Base-by-base conservation (phyloP, 495 filamentous ascomycete species). In the Neurospora sp. region DNA sequence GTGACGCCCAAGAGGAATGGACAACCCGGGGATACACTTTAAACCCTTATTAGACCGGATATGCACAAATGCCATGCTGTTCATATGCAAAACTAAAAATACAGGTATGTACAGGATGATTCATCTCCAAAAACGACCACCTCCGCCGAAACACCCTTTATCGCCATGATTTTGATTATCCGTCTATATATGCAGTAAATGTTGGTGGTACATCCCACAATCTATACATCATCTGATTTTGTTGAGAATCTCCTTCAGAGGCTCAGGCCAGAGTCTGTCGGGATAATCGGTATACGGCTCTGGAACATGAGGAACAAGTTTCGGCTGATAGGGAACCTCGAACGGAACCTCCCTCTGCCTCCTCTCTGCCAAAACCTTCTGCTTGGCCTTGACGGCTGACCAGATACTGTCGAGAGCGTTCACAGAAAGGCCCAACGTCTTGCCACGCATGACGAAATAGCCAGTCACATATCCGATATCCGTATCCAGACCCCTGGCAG, bases 401-500 rank as follows among this genome's bases (percentile, higher is more conserved):
- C 82, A 69, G 23, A 82, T 72, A 59, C 78, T 74, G 37, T 79
- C 78, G 76, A 97, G 93, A 74, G 91, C 82, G 70, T 86, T 84
- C 74, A 89, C 89, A 69, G 85, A 82, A 7, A 94, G 78, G 14
- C 91, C 90, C 48, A 92, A 75, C 81, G 93, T 89, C 77, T 90
- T 85, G 27, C 83, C 94, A 37, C 88, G 87, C 71, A 82, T 83
- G 54, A 96, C 86, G 59, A 97, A 90, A 80, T 92, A 97, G 14
- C 94, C 94, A 80, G 94, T 96, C 74, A 93, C 82, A 76, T 88
- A 94, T 38, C 94, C 89, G 71, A 97, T 85, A 77, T 97, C 94
- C 0, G 92, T 93, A 39, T 82, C 75, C 74, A 81, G 83, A 2
- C 90, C 87, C 4, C 74, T 74, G 62, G 81, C 75, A 18, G 90